Evolutionary conservation across 2,329 filamentous ascomycete species (phyloP), one percentile per base, ranked within the genome.

Genomic region (Epicoccum sorghinum): DNA sequence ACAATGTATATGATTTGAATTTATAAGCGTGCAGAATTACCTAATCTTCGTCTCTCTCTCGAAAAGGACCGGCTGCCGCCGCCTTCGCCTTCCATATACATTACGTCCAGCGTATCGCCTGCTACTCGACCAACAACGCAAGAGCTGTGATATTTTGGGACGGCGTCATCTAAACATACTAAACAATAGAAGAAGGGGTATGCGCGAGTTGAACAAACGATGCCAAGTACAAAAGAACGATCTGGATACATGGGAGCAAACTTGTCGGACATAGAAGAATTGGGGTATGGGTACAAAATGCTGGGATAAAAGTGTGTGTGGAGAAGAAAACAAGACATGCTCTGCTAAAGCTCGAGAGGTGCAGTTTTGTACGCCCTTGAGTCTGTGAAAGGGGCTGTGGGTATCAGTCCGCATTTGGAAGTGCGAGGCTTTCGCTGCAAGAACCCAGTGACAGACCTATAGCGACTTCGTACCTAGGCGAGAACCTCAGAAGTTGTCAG

Each of bases 171-270:
- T 62, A 60, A 48, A 57, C 40, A 44, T 55, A 49, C 53, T 47
- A 57, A 61, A 56, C 52, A 62, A 58, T 62, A 58, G 47, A 52
- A 62, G 40, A 59, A 33, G 64, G 47, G 64, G 64, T 66, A 66
- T 66, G 64, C 64, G 64, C 64, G 60, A 52, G 54, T 47, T 61
- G 39, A 55, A 55, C 54, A 65, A 56, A 32, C 49, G 54, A 54
- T 58, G 47, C 44, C 47, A 55, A 49, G 47, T 52, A 53, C 55
- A 38, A 51, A 52, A 47, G 32, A 47, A 33, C 32, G 43, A 33
- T 51, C 41, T 47, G 46, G 44, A 52, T 33, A 57, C 52, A 41
- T 36, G 35, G 22, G 18, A 13, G 43, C 33, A 30, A 46, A 36
- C 46, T 48, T 32, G 24, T 41, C 22, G 32, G 27, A 54, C 46